Conservation (phyloP, 2,329 filamentous ascomycete species). For the Aspergillus glaucus region DNA sequence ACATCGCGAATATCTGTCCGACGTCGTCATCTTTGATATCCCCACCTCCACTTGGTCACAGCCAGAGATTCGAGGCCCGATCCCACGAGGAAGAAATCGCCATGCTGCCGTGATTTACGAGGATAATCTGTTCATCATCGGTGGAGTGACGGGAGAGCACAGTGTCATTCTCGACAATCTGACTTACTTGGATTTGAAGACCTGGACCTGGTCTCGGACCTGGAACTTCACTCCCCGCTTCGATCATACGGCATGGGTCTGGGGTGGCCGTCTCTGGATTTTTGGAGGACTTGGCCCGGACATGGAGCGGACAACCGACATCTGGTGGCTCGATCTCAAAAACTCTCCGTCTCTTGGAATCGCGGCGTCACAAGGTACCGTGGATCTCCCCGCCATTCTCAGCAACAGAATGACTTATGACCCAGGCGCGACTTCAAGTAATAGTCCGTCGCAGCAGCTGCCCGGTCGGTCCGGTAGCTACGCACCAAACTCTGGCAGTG, state of each 20-base stretch:
- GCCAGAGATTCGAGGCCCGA: conserved; percentile 73
- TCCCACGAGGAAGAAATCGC: conserved; percentile 82
- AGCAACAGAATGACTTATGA: conserved; percentile 30
- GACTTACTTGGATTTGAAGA: conserved; percentile 93
- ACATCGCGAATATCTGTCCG: conserved; percentile 88
- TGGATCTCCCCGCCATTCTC: conserved; percentile 34
- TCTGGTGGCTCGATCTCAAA: conserved; percentile 96
- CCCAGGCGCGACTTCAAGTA: conserved; percentile 24
- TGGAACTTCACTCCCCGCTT: conserved; percentile 95
- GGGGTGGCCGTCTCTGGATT: conserved; percentile 88
- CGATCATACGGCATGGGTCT: conserved; percentile 92
- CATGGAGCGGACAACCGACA: conserved; percentile 92
- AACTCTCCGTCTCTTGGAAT: conserved; percentile 79
- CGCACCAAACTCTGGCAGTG: conserved; percentile 63
- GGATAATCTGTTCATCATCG: conserved; percentile 92
- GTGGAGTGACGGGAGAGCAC: conserved; percentile 89
- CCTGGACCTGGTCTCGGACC: conserved; percentile 91
- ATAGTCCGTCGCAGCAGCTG: conserved; percentile 30
- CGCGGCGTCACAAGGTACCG: conserved; percentile 53
- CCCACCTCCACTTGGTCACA: conserved; percentile 94
- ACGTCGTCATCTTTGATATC: conserved; percentile 92
- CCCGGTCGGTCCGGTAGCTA: conserved; percentile 49
- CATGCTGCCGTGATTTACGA: conserved; percentile 93
- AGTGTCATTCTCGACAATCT: conserved; percentile 93
- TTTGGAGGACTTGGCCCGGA: conserved; percentile 92